These are phyloP conservation scores for Plantago major DNA, from an alignment of 257 asterid genomes.

Conservation along the genomic window DNA sequence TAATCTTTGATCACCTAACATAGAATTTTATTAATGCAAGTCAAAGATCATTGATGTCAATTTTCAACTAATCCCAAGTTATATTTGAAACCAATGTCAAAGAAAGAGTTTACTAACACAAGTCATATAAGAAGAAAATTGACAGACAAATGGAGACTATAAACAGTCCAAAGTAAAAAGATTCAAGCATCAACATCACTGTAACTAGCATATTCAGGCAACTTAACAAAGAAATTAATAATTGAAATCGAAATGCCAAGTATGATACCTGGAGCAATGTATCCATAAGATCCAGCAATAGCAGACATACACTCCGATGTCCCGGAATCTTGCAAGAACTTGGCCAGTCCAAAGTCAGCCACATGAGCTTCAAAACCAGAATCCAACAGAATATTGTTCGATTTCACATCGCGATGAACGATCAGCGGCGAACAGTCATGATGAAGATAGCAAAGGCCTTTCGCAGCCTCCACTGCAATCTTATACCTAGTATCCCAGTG, in stretches of 20 bases:
- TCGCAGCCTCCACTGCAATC: slow-evolving; percentile 85
- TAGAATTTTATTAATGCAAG: background rate
- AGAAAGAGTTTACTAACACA: slow-evolving; percentile 22
- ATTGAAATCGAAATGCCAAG: background rate
- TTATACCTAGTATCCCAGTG: slow-evolving; percentile 88
- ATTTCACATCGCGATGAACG: slow-evolving; percentile 88
- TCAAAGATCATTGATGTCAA: slow-evolving; percentile 17
- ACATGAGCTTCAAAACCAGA: slow-evolving; percentile 88
- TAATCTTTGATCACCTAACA: background rate
- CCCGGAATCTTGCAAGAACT: slow-evolving; percentile 93
- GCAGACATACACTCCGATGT: slow-evolving; percentile 98
- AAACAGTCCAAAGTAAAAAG: slow-evolving; percentile 12
- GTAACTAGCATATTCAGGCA: slow-evolving; percentile 6
- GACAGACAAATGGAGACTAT: slow-evolving; percentile 8
- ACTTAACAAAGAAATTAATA: slow-evolving; percentile 3
- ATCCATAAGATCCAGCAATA: slow-evolving; percentile 97
- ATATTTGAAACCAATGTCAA: slow-evolving; percentile 18
- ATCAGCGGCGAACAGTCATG: slow-evolving; percentile 96
- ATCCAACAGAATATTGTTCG: slow-evolving; percentile 83
- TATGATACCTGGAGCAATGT: slow-evolving; percentile 85
- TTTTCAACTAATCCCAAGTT: slow-evolving; percentile 20
- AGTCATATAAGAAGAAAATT: slow-evolving; percentile 20
- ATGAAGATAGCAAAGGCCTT: slow-evolving; percentile 96
- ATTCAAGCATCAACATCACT: slow-evolving; percentile 5
- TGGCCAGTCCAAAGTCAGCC: slow-evolving; percentile 97